These are phyloP conservation scores for Setaria viridis DNA, from an alignment of 202 grass and related monocot genomes.

Conservation along the genomic window DNA sequence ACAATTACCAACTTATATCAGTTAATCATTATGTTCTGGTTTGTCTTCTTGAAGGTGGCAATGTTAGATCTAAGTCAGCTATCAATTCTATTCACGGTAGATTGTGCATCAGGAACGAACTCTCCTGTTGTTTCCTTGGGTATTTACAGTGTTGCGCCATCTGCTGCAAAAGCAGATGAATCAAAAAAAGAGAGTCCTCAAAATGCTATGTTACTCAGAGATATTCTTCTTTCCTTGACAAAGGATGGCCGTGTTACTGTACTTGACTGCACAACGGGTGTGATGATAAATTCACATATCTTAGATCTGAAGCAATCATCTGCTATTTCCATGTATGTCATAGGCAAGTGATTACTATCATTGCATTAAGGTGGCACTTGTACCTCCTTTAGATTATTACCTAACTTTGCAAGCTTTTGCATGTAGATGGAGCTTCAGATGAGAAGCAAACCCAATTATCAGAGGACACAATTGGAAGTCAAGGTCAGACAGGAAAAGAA, in stretches of 20 bases:
- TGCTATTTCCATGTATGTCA: slow-evolving; percentile 83
- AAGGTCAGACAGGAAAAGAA: slow-evolving; percentile 50
- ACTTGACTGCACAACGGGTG: slow-evolving; percentile 61
- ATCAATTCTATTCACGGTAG: slow-evolving; percentile 68
- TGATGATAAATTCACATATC: slow-evolving; percentile 54
- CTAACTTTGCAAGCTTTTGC: slow-evolving; percentile 44
- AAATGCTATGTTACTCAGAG: slow-evolving; percentile 46
- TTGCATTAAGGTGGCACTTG: slow-evolving; percentile 12
- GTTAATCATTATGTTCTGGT: slow-evolving; percentile 43
- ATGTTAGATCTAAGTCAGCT: slow-evolving; percentile 74
- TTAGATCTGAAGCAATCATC: slow-evolving; percentile 68
- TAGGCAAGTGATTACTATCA: slow-evolving; percentile 80
- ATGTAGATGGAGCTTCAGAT: slow-evolving; percentile 64
- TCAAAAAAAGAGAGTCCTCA: slow-evolving; percentile 48
- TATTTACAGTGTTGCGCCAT: slow-evolving; percentile 31
- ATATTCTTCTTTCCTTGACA: slow-evolving; percentile 75
- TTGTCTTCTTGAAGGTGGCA: slow-evolving; percentile 74
- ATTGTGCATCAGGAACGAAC: slow-evolving; percentile 77
- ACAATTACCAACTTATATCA: slow-evolving; percentile 19
- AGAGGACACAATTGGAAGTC: slow-evolving; percentile 46
- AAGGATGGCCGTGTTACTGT: slow-evolving; percentile 71
- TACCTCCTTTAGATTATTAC: slow-evolving; percentile 21
- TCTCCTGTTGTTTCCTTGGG: slow-evolving; percentile 71
- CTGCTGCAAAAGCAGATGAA: slow-evolving; percentile 46
- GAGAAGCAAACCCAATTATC: slow-evolving; percentile 48